Conservation (phyloP, 768 basidiomycete genomes). For the Paxillus rubicundulus region DNA sequence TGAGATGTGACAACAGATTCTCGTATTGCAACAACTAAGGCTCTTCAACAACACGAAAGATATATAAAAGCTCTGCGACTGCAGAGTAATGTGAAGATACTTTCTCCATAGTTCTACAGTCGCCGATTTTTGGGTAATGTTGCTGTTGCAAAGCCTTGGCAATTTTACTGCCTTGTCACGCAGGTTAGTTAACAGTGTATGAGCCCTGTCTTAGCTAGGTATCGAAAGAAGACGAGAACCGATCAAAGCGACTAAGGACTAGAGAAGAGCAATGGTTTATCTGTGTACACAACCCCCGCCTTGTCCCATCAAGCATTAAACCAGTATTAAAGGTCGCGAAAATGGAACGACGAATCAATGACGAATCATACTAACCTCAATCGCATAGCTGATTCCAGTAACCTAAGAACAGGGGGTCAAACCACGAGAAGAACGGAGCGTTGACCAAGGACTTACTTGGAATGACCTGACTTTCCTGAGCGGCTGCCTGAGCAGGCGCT, state of each 20-base stretch:
- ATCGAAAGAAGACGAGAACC: too few relatives aligned
- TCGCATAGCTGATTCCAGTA: slow-evolving; percentile 15
- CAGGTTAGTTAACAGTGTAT: too few relatives aligned
- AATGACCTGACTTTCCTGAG: slow-evolving; percentile 3
- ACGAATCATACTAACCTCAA: not conserved
- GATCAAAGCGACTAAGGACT: too few relatives aligned
- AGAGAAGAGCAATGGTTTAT: too few relatives aligned
- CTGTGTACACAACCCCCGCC: too few relatives aligned
- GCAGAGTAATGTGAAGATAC: not conserved
- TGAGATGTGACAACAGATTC: not conserved
- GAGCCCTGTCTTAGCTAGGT: too few relatives aligned
- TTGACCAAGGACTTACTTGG: slow-evolving; percentile 9
- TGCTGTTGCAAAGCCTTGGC: not conserved
- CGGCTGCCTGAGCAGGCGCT: slow-evolving; percentile 4
- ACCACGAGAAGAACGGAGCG: not conserved
- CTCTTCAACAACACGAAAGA: not conserved
- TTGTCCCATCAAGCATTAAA: too few relatives aligned
- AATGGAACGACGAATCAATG: too few relatives aligned
- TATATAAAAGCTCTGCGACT: not conserved
- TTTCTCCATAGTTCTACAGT: not conserved
- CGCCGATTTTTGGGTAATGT: not conserved
- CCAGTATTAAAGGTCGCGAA: too few relatives aligned
- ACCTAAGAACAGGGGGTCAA: slow-evolving; percentile 1
- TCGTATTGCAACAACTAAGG: not conserved
- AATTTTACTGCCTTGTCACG: not conserved